These are phyloP conservation scores for Tremellales sp. DNA, from an alignment of 1,284 basidiomycete genomes.

Conservation along the genomic window DNA sequence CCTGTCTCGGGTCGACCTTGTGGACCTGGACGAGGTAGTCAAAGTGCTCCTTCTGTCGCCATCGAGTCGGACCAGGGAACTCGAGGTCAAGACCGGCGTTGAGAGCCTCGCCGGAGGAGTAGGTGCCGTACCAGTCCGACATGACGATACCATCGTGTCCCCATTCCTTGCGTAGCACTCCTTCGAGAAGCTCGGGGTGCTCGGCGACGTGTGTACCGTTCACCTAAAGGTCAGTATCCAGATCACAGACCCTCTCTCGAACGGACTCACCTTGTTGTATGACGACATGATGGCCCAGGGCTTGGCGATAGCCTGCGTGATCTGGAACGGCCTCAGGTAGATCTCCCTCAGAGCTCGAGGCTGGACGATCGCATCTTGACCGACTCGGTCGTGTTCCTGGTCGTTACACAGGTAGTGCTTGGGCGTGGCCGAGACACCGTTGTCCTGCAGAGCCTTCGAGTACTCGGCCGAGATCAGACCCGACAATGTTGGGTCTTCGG, in stretches of 20 bases:
- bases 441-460: slow-evolving; percentile 3
- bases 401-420: slow-evolving; percentile 11
- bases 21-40: slow-evolving; percentile 58
- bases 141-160: slow-evolving; percentile 41
- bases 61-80: slow-evolving; percentile 34
- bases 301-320: slow-evolving; percentile 32
- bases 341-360: slow-evolving; percentile 72
- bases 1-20: slow-evolving; percentile 47
- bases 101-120: slow-evolving; percentile 61
- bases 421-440: slow-evolving; percentile 5
- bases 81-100: slow-evolving; percentile 75
- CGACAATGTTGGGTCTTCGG: slow-evolving; percentile 11
- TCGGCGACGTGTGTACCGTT: slow-evolving; percentile 69
- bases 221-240: slow-evolving; percentile 38
- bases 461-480: slow-evolving; percentile 3
- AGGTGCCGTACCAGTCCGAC: slow-evolving; percentile 72
- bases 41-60: slow-evolving; percentile 43
- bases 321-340: slow-evolving; percentile 71
- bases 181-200: slow-evolving; percentile 58
- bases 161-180: slow-evolving; percentile 60
- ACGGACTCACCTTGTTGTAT: slow-evolving; percentile 47
- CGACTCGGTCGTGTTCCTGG: slow-evolving; percentile 42
- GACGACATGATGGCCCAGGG: slow-evolving; percentile 48
- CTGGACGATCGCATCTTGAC: slow-evolving; percentile 62
- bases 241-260: neutral